Evolutionary conservation across 2,329 filamentous ascomycete species (phyloP).

Genomic region (Incumbomyces lentus): DNA sequence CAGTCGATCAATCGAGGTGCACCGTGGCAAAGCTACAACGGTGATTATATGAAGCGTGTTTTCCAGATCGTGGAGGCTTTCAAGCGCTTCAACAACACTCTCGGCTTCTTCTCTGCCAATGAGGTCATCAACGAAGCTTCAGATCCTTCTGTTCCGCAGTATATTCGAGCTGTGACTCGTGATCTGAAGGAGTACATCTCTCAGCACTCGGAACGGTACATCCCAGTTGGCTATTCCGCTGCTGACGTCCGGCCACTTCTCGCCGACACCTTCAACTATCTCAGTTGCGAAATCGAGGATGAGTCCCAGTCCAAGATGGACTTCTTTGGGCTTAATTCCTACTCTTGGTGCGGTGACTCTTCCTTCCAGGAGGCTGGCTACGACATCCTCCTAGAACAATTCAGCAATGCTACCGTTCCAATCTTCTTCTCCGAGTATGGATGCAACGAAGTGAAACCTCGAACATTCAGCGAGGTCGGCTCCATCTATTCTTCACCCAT

Average conservation of each 20-base stretch:
- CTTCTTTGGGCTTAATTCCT: slow-evolving; percentile 58
- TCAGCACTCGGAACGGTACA: slow-evolving; percentile 45
- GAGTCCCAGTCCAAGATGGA: slow-evolving; percentile 46
- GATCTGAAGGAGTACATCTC: slow-evolving; percentile 60
- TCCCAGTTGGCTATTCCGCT: slow-evolving; percentile 59
- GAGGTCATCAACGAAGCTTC: slow-evolving; percentile 57
- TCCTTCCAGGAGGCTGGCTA: slow-evolving; percentile 46
- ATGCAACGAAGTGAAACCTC: slow-evolving; percentile 49
- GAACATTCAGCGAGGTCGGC: slow-evolving; percentile 51
- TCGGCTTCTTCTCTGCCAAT: slow-evolving; percentile 59
- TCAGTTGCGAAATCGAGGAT: slow-evolving; percentile 45
- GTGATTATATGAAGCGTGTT: slow-evolving; percentile 46
- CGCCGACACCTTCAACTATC: slow-evolving; percentile 50
- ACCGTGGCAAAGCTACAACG: slow-evolving; percentile 46
- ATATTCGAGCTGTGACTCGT: slow-evolving; percentile 53
- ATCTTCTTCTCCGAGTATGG: slow-evolving; percentile 60
- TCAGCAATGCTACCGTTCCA: slow-evolving; percentile 47
- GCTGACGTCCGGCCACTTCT: slow-evolving; percentile 54
- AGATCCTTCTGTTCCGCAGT: slow-evolving; percentile 43
- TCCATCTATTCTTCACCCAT: slow-evolving; percentile 51
- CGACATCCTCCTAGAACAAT: slow-evolving; percentile 47
- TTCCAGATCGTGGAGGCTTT: slow-evolving; percentile 57
- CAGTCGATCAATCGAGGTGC: slow-evolving; percentile 47
- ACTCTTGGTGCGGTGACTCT: slow-evolving; percentile 57
- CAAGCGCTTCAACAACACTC: slow-evolving; percentile 54